Base-by-base conservation (phyloP, 2,329 filamentous ascomycete genomes). In the Zymoseptoria ardabiliae region DNA sequence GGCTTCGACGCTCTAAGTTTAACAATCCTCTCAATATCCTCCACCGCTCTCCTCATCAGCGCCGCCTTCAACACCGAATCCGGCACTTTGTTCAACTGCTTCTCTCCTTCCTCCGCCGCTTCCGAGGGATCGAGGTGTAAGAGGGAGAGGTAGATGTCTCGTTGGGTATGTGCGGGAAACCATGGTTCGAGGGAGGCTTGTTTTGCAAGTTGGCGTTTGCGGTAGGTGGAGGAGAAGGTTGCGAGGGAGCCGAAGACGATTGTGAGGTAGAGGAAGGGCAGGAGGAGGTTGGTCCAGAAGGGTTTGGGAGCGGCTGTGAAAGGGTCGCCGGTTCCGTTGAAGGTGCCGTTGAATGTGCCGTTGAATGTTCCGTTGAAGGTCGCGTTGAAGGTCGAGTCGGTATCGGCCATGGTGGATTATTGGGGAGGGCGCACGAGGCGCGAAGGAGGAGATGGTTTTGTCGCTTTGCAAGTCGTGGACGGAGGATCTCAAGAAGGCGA, bases 71-170 rank as follows among this genome's bases (percentile, higher is more conserved):
- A 77, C 19, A 97, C 83, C 63, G 86, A 90, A 63, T 96, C 90
- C 25, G 94, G 93, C 4, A 96, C 81, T 71, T 80, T 78, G 61
- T 84, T 81, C 58, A 73, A 54, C 4, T 82, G 75, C 74, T 92
- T 91, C 71, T 90, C 85, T 61, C 83, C 82, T 57, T 84, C 80
- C 1, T 62, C 64, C 9, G 69, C 64, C 19, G 73, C 66, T 21
- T 73, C 65, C n/a, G 72, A 68, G 35, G 81, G 78, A 58, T 87
- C 83, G 72, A 94, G 82, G 77, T 99, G 91, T 55, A 97, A 82
- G 49, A 99, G 85, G 51, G 91, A 91, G 61, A 96, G 85, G 80
- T 97, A 99, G 72, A 99, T 85, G 76, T 99, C 92, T 76, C 93
- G 90, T 76, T 94, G 89, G 55, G 95, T 81, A 74, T 99, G 92